Percentiles rank a stretch among this genome's conserved stretches.
Conservation (phyloP, 176 grass and related monocot genomes). For the Oryza rufipogon region DNA sequence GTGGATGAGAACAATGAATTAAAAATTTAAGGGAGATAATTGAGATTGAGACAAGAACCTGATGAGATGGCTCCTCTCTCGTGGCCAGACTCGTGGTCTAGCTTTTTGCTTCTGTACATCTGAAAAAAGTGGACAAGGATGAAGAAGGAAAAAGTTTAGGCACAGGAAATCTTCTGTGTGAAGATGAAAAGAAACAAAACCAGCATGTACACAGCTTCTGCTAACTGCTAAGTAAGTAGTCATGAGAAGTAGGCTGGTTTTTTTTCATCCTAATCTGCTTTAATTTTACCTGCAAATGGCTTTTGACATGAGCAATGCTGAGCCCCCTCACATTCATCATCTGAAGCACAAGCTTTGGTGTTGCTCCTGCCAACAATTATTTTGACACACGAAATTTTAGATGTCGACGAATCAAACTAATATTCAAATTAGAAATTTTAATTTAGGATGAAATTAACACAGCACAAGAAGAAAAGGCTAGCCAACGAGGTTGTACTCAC, state of each 20-base stretch:
- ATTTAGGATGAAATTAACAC: not conserved
- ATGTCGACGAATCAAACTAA: not conserved
- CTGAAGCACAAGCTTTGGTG: conserved; percentile 98
- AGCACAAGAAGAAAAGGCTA: not conserved
- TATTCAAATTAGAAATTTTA: conserved; percentile 8
- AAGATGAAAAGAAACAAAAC: conserved; percentile 26
- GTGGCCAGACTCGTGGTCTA: conserved; percentile 71
- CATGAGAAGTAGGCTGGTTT: conserved; percentile 50
- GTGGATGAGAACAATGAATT: not conserved
- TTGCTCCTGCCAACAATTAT: conserved; percentile 67
- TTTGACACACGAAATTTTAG: not conserved
- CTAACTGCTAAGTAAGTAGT: conserved; percentile 4
- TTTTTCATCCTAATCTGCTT: conserved; percentile 30
- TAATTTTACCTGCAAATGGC: conserved; percentile 97
- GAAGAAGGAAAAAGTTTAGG: conserved; percentile 32
- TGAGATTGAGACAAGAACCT: conserved; percentile 26
- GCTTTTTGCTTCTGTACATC: conserved; percentile 99
- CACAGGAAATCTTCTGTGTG: conserved; percentile 41
- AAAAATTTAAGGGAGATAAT: conserved; percentile 5
- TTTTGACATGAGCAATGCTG: conserved; percentile 99
- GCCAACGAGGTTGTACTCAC: conserved; percentile 46
- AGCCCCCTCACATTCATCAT: conserved; percentile 99
- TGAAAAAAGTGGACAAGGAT: conserved; percentile 51
- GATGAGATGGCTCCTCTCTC: conserved; percentile 59
- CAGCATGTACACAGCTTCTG: conserved; percentile 17